Evolutionary conservation across 2,329 filamentous ascomycete genomes (phyloP), one percentile per base, ranked within the genome.

Genomic region (Chaetomium globosum): DNA sequence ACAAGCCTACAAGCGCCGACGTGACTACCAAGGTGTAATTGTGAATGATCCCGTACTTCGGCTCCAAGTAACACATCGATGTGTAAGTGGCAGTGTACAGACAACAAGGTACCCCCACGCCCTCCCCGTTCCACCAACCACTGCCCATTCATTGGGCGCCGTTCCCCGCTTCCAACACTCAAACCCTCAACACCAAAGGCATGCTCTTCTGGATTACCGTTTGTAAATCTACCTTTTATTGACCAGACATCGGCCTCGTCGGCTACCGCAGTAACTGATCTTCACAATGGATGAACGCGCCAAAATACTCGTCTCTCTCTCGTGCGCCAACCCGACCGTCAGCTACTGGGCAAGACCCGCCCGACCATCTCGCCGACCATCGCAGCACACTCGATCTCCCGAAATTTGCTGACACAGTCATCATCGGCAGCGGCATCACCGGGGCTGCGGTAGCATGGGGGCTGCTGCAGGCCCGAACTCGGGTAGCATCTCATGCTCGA

Each of bases 371-470:
- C 80, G 83, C 72, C 70, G 84, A 75, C 77, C 83, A 67, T 73
- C 84, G 61, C 79, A 82, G 68, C 66, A 82, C 84, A 8, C 71
- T 76, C 6, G 74, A 80, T 4, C 75, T 89, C 13, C 87, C 87
- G 1, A 67, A 74, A 0, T 74, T 77, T 57, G 84, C 82, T 2
- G 86, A 88, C 72, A 79, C 87, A 1, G 81, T 89, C 16, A 83
- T 90, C 53, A 80, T 90, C 33, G 87, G 87, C 31, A 87, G 83
- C 73, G 87, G 87, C 30, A 87, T 89, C 68, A 86, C 85, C 2
- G 87, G 87, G n/a, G 80, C 84, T 4, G 84, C 82, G 56, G 80
- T 83, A 6, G 86, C 85, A 10, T 83, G 83, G 72, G 82, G 82
- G 68, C 76, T 87, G 69, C 79, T 78, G 19, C 64, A 68, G 26